phyloP scores from a whole-genome alignment of 371 early-diverging fungal species.

The Mucor racemosus region DNA sequence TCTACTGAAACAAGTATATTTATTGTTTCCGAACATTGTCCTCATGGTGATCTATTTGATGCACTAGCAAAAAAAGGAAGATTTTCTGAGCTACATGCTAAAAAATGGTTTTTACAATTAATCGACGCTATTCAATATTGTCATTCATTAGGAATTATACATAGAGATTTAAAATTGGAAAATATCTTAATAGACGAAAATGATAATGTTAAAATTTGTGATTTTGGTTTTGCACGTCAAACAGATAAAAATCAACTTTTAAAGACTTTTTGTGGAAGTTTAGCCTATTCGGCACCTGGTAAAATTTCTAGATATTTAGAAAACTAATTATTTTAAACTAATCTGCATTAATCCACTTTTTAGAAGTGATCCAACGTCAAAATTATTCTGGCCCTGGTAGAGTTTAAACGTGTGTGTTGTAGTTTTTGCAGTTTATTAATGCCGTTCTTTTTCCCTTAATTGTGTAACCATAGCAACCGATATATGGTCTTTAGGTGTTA shows the following conservation, averaged over 20 bases:
- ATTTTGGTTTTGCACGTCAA: conserved; percentile 89
- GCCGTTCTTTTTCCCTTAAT: not conserved
- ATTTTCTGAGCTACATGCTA: conserved; percentile 53
- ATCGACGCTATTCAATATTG: conserved; percentile 78
- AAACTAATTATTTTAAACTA: not conserved
- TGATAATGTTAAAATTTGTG: conserved; percentile 79
- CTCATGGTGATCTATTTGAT: conserved; percentile 79
- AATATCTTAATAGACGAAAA: conserved; percentile 82
- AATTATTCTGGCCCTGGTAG: conserved; percentile 72
- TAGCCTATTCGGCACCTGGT: conserved; percentile 84
- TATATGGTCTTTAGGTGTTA: conserved; percentile 81
- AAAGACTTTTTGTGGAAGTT: conserved; percentile 85
- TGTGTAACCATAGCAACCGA: conserved; percentile 61
- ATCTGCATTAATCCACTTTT: not conserved
- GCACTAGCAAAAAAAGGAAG: conserved; percentile 61
- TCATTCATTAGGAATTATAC: conserved; percentile 76
- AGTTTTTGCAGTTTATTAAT: not conserved
- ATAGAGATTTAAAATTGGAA: conserved; percentile 85
- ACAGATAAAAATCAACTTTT: conserved; percentile 69
- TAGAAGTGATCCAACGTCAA: conserved; percentile 70
- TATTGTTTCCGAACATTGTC: conserved; percentile 80
- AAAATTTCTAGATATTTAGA: not conserved
- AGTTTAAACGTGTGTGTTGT: not conserved
- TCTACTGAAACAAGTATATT: conserved; percentile 81
- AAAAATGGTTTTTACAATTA: conserved; percentile 72